Percentiles rank a stretch among this genome's conserved stretches.
Evolutionary conservation across 768 basidiomycete genomes (phyloP).

Genomic region (Phylloporus sp.): DNA sequence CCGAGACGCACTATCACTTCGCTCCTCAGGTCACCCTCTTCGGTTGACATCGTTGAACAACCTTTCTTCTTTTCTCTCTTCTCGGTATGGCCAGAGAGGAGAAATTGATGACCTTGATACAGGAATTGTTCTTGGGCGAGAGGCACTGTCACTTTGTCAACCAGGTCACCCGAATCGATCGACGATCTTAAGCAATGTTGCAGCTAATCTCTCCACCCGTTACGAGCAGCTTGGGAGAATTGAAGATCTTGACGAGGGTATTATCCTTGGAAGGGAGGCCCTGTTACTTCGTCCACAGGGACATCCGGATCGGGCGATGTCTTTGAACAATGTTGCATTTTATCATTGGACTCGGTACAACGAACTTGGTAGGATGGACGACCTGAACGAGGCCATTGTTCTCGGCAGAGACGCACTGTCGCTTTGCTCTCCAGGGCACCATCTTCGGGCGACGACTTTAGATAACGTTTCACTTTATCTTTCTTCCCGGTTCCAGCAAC

Average conservation of each 20-base stretch:
- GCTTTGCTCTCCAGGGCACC: neutral
- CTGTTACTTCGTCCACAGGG: neutral
- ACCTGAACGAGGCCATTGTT: neutral
- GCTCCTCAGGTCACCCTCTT: too few relatives aligned
- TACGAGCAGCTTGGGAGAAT: neutral
- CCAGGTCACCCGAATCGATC: too few relatives aligned
- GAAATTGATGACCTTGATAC: too few relatives aligned
- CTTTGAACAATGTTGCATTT: neutral
- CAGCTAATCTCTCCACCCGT: neutral
- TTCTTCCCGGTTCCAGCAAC: too few relatives aligned
- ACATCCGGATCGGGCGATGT: neutral
- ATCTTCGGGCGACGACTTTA: too few relatives aligned
- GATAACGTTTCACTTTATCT: too few relatives aligned
- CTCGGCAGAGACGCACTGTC: neutral
- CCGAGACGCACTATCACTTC: too few relatives aligned
- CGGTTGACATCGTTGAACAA: too few relatives aligned
- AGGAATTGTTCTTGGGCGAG: too few relatives aligned
- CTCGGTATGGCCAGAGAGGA: too few relatives aligned
- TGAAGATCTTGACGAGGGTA: neutral
- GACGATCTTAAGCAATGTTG: neutral
- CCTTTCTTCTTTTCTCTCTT: too few relatives aligned
- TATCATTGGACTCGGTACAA: neutral
- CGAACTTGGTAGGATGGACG: neutral
- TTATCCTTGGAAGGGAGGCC: neutral
- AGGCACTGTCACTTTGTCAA: too few relatives aligned